Percentiles rank a stretch among this genome's conserved stretches.
phyloP scores from a whole-genome alignment of 1,284 basidiomycete genomes.

The Rhodotorula sp. region DNA sequence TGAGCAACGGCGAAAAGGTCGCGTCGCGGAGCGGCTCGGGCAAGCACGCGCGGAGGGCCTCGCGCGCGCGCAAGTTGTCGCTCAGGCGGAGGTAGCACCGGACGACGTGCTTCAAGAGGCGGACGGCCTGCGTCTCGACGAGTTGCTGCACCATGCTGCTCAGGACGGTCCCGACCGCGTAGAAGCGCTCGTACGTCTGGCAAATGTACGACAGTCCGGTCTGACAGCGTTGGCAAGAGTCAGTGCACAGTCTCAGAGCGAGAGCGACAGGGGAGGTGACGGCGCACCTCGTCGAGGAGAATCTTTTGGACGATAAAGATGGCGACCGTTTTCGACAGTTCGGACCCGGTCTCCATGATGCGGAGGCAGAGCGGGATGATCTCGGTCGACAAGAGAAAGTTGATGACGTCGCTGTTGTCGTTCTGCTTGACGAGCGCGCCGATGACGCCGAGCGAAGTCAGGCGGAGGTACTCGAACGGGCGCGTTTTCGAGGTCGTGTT shows the following conservation, averaged over 20 bases:
- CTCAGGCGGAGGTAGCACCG: conserved; percentile 94
- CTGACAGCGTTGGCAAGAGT: background rate
- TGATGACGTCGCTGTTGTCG: conserved; percentile 98
- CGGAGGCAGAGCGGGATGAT: conserved; percentile 98
- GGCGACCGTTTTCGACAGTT: conserved; percentile 98
- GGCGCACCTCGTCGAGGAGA: conserved; percentile 97
- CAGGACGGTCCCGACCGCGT: conserved; percentile 96
- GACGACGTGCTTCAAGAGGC: conserved; percentile 96
- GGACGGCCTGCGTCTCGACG: conserved; percentile 94
- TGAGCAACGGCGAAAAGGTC: conserved; percentile 66
- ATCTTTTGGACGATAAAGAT: conserved; percentile 99
- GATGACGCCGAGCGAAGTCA: conserved; percentile 97
- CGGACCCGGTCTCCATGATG: conserved; percentile 99
- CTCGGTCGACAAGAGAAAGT: conserved; percentile 97
- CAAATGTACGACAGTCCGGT: background rate
- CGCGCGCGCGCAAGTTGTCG: conserved; percentile 92
- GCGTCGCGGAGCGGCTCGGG: conserved; percentile 94
- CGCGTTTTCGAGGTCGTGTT: conserved; percentile 99
- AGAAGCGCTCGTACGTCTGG: conserved; percentile 75
- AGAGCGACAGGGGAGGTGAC: conserved; percentile 72
- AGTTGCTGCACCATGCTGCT: conserved; percentile 98
- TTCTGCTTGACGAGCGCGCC: conserved; percentile 99
- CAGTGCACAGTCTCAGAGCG: background rate
- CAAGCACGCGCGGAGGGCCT: conserved; percentile 93
- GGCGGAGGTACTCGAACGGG: conserved; percentile 96